A percentile compares a stretch with the other conserved stretches of the same genome.
Conservation (phyloP, 495 filamentous ascomycete genomes). For the Immersiella caudata region DNA sequence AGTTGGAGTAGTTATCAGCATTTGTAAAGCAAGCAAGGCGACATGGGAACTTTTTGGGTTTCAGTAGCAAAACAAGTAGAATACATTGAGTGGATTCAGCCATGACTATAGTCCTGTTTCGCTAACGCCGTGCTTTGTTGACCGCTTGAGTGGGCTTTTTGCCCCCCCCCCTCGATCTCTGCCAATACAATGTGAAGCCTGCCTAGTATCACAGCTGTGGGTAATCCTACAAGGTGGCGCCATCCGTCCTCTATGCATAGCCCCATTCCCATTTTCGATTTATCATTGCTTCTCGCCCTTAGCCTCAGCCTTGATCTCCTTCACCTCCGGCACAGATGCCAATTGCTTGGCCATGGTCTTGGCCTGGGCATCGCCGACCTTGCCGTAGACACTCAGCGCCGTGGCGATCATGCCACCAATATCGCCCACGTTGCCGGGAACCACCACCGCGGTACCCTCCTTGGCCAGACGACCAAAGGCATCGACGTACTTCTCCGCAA, state of each 20-base stretch:
- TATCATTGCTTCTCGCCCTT: neutral
- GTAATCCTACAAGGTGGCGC: neutral
- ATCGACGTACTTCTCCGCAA: conserved; percentile 98
- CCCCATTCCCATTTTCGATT: neutral
- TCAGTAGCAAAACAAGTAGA: neutral
- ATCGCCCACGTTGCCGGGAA: conserved; percentile 97
- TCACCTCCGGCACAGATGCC: conserved; percentile 16
- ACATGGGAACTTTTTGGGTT: neutral
- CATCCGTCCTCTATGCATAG: neutral
- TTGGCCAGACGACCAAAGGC: conserved; percentile 90
- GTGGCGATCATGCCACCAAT: conserved; percentile 96
- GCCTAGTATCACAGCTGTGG: neutral
- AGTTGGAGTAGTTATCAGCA: neutral
- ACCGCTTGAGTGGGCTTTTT: conserved; percentile 4
- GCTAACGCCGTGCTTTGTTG: conserved; percentile 8
- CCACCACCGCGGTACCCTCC: conserved; percentile 90
- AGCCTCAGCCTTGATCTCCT: neutral
- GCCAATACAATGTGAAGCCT: conserved; percentile 3
- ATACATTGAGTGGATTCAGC: conserved; percentile 14
- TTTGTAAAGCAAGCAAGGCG: neutral
- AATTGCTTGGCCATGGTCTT: conserved; percentile 62
- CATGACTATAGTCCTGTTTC: neutral
- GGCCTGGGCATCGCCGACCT: conserved; percentile 83
- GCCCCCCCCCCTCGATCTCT: neutral
- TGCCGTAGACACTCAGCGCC: conserved; percentile 93